Percentiles rank a stretch among this genome's conserved stretches.
phyloP scores from a whole-genome alignment of 108 stramenopile species.

The Fistulifera solaris region DNA sequence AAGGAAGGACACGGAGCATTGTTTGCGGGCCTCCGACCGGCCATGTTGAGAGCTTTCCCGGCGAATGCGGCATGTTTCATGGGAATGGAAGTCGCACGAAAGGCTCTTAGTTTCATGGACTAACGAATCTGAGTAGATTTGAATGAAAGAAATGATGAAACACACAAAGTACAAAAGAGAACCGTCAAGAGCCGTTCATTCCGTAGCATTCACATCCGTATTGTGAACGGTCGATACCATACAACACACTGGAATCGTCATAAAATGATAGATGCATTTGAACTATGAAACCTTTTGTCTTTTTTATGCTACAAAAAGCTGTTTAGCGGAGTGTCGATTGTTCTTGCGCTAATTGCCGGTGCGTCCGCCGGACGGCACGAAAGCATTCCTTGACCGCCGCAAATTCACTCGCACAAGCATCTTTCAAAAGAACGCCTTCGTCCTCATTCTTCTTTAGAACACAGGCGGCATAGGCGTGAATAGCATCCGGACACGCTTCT shows the following conservation, averaged over 20 bases:
- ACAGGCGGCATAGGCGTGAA: constrained; percentile 21
- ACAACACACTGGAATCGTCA: too few species aligned
- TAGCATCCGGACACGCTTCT: constrained; percentile 26
- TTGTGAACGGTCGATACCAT: too few species aligned
- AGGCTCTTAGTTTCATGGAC: constrained; percentile 57
- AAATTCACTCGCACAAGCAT: constrained; percentile 27
- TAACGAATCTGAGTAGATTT: constrained; percentile 10
- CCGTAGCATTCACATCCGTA: too few species aligned
- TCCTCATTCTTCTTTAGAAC: constrained; percentile 13
- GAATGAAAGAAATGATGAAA: not conserved
- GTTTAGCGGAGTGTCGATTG: too few species aligned
- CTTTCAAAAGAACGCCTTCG: constrained; percentile 9
- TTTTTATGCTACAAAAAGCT: too few species aligned
- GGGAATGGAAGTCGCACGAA: constrained; percentile 74
- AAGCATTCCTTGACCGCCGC: constrained; percentile 32
- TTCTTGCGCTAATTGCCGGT: not conserved
- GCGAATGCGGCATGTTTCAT: constrained; percentile 89
- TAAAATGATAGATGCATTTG: too few species aligned
- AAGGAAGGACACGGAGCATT: constrained; percentile 66
- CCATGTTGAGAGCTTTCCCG: constrained; percentile 82
- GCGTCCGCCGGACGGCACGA: constrained; percentile 14
- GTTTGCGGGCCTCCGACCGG: constrained; percentile 70
- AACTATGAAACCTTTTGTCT: too few species aligned
- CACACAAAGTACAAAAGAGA: not conserved
- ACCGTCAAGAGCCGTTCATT: not conserved